Conservation (phyloP, 1,284 basidiomycete genomes). For the Neonothopanus nambi region DNA sequence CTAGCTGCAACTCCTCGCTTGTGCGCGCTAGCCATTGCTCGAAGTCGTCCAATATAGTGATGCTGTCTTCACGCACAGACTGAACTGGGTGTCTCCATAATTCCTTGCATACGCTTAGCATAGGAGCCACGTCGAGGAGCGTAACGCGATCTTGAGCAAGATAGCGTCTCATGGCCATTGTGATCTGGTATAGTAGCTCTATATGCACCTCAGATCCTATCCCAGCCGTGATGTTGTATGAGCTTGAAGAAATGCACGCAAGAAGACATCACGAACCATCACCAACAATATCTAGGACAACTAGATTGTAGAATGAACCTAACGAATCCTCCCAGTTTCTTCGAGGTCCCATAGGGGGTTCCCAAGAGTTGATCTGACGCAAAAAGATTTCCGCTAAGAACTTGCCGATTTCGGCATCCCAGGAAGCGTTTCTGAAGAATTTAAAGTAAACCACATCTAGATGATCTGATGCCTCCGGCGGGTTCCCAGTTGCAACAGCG, state of each 20-base stretch:
- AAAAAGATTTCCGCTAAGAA: constrained; percentile 17
- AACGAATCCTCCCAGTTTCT: constrained; percentile 5
- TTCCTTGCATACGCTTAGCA: constrained; percentile 12
- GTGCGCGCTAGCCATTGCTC: constrained; percentile 13
- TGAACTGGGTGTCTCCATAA: constrained; percentile 14
- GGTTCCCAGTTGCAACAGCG: constrained; percentile 10
- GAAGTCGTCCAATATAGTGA: constrained; percentile 12
- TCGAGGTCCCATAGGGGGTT: neutral
- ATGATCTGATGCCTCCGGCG: constrained; percentile 7
- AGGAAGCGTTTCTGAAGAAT: constrained; percentile 16
- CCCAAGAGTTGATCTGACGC: constrained; percentile 12
- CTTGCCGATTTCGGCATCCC: constrained; percentile 16
- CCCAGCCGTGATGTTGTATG: neutral
- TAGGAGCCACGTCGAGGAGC: constrained; percentile 15
- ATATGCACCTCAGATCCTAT: constrained; percentile 5
- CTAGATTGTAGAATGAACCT: constrained; percentile 15
- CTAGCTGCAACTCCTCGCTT: constrained; percentile 9
- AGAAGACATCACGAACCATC: constrained; percentile 14
- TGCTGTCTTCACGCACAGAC: constrained; percentile 9
- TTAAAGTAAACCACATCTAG: constrained; percentile 15
- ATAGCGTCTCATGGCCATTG: constrained; percentile 10
- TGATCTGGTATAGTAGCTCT: constrained; percentile 15
- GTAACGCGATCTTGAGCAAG: constrained; percentile 14
- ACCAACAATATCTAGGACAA: constrained; percentile 13
- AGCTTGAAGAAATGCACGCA: too few species aligned